Evolutionary conservation across 2,329 filamentous ascomycete genomes (phyloP).

Genomic region (Ophiocordyceps camponoti-rufipedis): DNA sequence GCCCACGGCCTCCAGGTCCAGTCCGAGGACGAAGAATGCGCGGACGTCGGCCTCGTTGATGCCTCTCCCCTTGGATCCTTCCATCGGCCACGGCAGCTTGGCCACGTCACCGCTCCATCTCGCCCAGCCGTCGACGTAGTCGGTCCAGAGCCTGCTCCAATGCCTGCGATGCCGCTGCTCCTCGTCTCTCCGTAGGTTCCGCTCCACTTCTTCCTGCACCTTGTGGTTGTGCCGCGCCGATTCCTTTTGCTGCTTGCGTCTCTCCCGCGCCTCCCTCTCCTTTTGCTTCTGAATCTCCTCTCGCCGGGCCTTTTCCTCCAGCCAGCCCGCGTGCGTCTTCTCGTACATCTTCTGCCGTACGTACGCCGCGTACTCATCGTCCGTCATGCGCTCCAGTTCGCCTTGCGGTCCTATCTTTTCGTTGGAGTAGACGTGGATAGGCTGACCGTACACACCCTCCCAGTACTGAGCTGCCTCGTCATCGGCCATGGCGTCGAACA

Average conservation of each 20-base stretch:
- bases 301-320: slow-evolving; percentile 54
- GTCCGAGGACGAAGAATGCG: slow-evolving; percentile 43
- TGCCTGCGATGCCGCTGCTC: slow-evolving; percentile 37
- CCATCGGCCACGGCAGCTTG: slow-evolving; percentile 55
- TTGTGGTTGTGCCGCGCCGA: slow-evolving; percentile 13
- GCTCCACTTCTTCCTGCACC: slow-evolving; percentile 48
- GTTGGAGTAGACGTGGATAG: slow-evolving; percentile 62
- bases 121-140: slow-evolving; percentile 47
- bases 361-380: slow-evolving; percentile 78
- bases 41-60: slow-evolving; percentile 43
- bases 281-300: slow-evolving; percentile 33
- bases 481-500: slow-evolving; percentile 93
- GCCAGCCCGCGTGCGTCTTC: slow-evolving; percentile 67
- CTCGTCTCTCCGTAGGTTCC: slow-evolving; percentile 47
- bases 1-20: slow-evolving; percentile 23
- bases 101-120: slow-evolving; percentile 24
- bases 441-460: slow-evolving; percentile 92
- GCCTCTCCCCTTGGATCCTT: slow-evolving; percentile 34
- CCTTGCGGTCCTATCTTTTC: slow-evolving; percentile 24
- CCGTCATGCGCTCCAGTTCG: slow-evolving; percentile 66
- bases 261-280: slow-evolving; percentile 29
- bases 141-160: slow-evolving; percentile 50
- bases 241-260: slow-evolving; percentile 12
- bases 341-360: slow-evolving; percentile 91
- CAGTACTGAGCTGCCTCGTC: slow-evolving; percentile 92